These are phyloP conservation scores for Piloderma croceum DNA, from an alignment of 768 basidiomycete genomes.

Conservation along the genomic window DNA sequence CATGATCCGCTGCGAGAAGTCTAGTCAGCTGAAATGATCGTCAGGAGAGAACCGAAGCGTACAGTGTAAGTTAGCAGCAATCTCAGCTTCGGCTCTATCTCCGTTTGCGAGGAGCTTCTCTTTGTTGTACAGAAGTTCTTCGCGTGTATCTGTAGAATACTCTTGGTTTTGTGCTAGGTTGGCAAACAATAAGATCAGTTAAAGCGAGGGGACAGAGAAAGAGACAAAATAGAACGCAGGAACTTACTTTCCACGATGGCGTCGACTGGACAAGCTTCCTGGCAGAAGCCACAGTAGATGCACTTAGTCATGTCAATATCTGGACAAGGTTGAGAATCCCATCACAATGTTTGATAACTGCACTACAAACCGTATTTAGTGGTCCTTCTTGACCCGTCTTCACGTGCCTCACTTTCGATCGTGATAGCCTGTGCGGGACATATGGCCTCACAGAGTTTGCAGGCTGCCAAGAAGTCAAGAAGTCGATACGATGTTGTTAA, in stretches of 20 bases:
- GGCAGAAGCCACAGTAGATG: constrained; percentile 99
- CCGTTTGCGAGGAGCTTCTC: constrained; percentile 97
- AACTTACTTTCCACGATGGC: constrained; percentile 97
- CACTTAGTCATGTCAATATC: constrained; percentile 99
- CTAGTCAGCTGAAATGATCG: constrained; percentile 18
- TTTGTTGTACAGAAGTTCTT: constrained; percentile 98
- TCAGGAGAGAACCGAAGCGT: constrained; percentile 19
- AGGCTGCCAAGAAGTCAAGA: constrained; percentile 48
- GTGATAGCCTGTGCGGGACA: constrained; percentile 99
- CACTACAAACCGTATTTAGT: constrained; percentile 82
- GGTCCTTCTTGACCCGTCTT: constrained; percentile 93
- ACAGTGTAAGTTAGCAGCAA: constrained; percentile 90
- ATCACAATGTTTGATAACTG: constrained; percentile 6
- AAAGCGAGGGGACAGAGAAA: constrained; percentile 5
- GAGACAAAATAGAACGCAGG: constrained; percentile 1
- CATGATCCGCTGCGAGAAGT: constrained; percentile 65
- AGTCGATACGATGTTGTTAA: constrained; percentile 1
- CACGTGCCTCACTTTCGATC: constrained; percentile 94
- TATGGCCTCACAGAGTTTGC: constrained; percentile 98
- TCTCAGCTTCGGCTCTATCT: constrained; percentile 94
- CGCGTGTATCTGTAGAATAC: constrained; percentile 94
- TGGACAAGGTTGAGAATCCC: constrained; percentile 25
- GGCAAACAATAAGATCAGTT: constrained; percentile 1
- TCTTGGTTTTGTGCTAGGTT: constrained; percentile 92
- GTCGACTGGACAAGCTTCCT: constrained; percentile 98